Base-by-base conservation (phyloP, 2,329 filamentous ascomycete species). In the Fusarium azukiicola region DNA sequence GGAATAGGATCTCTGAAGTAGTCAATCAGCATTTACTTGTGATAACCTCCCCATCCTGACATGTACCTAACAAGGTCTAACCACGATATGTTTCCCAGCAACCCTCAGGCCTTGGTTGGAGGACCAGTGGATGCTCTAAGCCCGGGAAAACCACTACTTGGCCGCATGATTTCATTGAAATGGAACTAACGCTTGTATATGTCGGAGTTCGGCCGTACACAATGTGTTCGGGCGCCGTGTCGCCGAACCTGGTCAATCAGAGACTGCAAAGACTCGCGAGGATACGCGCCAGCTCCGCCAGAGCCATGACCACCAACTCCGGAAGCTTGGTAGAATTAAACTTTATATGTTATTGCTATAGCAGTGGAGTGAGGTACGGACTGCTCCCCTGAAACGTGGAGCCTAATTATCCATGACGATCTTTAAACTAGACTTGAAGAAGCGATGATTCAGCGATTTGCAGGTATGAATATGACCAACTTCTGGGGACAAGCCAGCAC, bases 381-480 rank as follows among this genome's bases (percentile, higher is more conserved):
- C 27, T 32, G 27, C 27, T 32, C 27, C 27, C 36, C 61, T 47
- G 17, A 66, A 66, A 46, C 61, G 58, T 21, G 42, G 36, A 66
- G 46, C 61, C 21, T n/a, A 4, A 44, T 17, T 3, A 23, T 13
- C 23, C 23, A 44, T 46, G 61, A 27, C 46, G 61, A 64, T 64
- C 61, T 64, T 64, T 40, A 64, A 64, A 64, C 61, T 42, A 47
- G 61, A 27, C 8, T 27, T 58, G 54, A 58, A 32, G n/a, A 58
- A 58, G 32, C 12, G 7, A 11, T 38, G 36, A n/a, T 38, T 38
- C 54, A 32, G 54, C 38, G 40, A 32, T 32, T 32, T 9, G 21
- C 11, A 13, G 3, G 27, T 11, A 8, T 14, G 27, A 9, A 38
- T 36, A 56, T 56, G n/a, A 36, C 10, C 52, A 12, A 32, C 4